These are phyloP conservation scores for Yamadazyma membranifaciens DNA, from an alignment of 1,139 yeast species.

Conservation along the genomic window DNA sequence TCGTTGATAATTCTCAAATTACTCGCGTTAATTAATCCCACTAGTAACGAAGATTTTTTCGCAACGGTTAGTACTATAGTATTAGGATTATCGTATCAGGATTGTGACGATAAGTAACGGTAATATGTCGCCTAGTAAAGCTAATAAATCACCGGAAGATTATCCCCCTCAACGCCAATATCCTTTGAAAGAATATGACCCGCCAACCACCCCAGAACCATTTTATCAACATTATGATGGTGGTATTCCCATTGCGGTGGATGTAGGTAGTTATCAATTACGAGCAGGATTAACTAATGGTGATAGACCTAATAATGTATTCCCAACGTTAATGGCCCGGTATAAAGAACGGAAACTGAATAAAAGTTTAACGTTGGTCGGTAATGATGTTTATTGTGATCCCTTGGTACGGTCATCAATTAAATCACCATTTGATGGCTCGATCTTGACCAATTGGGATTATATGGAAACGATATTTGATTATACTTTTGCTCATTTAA, in stretches of 20 bases:
- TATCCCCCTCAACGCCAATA: constrained; percentile 52
- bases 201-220: constrained; percentile 46
- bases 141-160: constrained; percentile 21
- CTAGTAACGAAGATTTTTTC: no score
- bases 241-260: constrained; percentile 76
- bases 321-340: constrained; percentile 69
- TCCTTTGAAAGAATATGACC: constrained; percentile 46
- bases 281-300: constrained; percentile 69
- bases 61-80: no score
- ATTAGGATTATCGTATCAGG: no score
- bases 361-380: constrained; percentile 68
- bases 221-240: constrained; percentile 49
- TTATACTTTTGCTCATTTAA: constrained; percentile 76
- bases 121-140: constrained; percentile 20
- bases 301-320: constrained; percentile 57
- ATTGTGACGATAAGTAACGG: neutral
- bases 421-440: constrained; percentile 83
- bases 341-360: constrained; percentile 75
- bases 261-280: constrained; percentile 69
- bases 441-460: constrained; percentile 90
- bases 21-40: no score
- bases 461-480: constrained; percentile 79
- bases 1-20: neutral
- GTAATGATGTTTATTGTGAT: constrained; percentile 78
- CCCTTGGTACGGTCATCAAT: constrained; percentile 65